Conservation (phyloP, 768 basidiomycete genomes). For the Trametes sanguinea region DNA sequence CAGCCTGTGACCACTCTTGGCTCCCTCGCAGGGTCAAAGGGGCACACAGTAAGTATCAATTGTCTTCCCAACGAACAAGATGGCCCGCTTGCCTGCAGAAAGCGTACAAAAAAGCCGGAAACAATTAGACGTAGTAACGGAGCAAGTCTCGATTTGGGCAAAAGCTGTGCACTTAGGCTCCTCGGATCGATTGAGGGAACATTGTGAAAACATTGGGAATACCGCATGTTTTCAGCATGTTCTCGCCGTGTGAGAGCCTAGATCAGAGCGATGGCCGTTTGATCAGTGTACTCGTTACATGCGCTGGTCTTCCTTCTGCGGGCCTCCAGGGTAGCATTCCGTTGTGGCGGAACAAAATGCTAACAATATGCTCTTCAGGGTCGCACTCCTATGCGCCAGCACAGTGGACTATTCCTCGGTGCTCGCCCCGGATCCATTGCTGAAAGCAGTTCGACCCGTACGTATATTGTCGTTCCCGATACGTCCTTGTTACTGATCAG, state of each 20-base stretch:
- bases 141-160: background rate
- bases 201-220: background rate
- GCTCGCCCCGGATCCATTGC: conserved; percentile 11
- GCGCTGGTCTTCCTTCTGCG: too few species aligned
- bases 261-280: too few species aligned
- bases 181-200: background rate
- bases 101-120: background rate
- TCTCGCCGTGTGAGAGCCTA: background rate
- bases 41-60: conserved; percentile 11
- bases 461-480: background rate
- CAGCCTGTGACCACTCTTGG: conserved; percentile 29
- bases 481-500: background rate
- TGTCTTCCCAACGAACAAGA: background rate
- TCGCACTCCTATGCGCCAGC: conserved; percentile 21
- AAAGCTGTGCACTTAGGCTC: background rate
- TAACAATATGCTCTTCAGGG: conserved; percentile 12
- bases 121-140: background rate
- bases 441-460: conserved; percentile 13
- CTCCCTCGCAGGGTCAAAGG: conserved; percentile 27
- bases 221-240: conserved; percentile 2
- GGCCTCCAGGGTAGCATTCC: too few species aligned
- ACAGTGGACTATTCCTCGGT: conserved; percentile 19
- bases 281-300: too few species aligned
- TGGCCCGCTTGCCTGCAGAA: background rate
- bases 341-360: background rate